phyloP scores from a whole-genome alignment of 495 filamentous ascomycete genomes.

The Tirmania nivea region DNA sequence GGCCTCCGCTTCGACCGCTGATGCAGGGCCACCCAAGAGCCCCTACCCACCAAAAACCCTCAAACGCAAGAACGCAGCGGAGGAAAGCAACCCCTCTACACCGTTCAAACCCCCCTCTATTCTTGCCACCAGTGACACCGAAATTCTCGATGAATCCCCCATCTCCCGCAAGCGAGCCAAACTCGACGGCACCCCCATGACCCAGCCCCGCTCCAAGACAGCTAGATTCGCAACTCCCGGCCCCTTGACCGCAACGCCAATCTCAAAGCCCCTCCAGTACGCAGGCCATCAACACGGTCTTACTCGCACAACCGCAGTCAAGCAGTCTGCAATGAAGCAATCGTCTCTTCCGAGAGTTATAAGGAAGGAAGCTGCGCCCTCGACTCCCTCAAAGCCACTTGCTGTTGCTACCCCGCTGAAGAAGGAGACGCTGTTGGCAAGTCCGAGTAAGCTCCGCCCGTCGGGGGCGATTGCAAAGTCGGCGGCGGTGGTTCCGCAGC shows the following conservation, averaged over 20 bases:
- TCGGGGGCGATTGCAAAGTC: background rate
- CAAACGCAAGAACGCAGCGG: conserved; percentile 11
- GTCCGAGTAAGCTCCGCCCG: background rate
- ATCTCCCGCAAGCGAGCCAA: conserved; percentile 5
- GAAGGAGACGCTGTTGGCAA: background rate
- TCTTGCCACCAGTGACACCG: conserved; percentile 6
- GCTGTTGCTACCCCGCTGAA: conserved; percentile 1
- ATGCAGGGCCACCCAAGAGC: background rate
- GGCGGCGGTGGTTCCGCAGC: background rate
- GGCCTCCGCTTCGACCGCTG: background rate
- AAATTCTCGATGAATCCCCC: conserved; percentile 8
- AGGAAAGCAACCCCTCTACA: conserved; percentile 9
- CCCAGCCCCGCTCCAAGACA: background rate
- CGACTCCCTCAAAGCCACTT: background rate
- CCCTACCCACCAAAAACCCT: conserved; percentile 5
- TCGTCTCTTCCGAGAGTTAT: background rate
- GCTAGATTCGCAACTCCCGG: background rate
- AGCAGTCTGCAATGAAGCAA: conserved; percentile 1
- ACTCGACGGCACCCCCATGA: conserved; percentile 2
- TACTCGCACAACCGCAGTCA: background rate
- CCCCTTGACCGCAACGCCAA: background rate
- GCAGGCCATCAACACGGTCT: background rate
- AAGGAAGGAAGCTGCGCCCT: background rate
- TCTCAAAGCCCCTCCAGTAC: background rate
- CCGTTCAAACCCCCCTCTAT: conserved; percentile 12